Percentiles rank a stretch among this genome's conserved stretches.
Conservation (phyloP, 73 alveolate genomes). For the Paramecium sonneborni region DNA sequence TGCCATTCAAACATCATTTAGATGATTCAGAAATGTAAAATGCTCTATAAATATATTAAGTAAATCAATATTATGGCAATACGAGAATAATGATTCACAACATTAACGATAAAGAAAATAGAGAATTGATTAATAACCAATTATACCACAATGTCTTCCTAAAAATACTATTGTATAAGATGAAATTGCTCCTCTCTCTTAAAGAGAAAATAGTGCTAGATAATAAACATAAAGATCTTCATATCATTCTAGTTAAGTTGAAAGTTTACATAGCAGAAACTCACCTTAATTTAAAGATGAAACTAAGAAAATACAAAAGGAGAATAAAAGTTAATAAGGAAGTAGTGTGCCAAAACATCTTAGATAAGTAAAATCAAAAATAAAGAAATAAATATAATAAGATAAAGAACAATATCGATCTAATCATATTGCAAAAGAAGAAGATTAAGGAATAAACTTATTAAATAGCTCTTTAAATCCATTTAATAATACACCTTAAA, state of each 20-base stretch:
- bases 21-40: conserved; percentile 56
- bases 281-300: conserved; percentile 42
- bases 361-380: conserved; percentile 39
- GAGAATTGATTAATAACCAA: not conserved
- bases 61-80: conserved; percentile 41
- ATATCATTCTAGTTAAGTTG: not conserved
- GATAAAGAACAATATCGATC: conserved; percentile 21
- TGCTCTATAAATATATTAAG: not conserved
- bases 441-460: not conserved
- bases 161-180: not conserved
- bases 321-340: not conserved
- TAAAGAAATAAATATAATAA: not conserved
- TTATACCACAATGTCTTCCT: not conserved
- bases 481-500: conserved; percentile 5
- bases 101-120: not conserved
- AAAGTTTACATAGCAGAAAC: not conserved
- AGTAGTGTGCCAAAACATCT: conserved; percentile 30
- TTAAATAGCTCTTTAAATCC: conserved; percentile 3
- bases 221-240: conserved; percentile 15
- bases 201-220: conserved; percentile 6
- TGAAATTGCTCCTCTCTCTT: not conserved
- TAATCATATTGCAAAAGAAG: not conserved
- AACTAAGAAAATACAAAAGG: not conserved
- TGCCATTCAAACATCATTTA: conserved; percentile 41
- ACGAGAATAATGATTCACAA: not conserved